A percentile compares a stretch with the other conserved stretches of the same genome.
Conservation (phyloP, 208 protist species). For the Angomonas desouzai region DNA sequence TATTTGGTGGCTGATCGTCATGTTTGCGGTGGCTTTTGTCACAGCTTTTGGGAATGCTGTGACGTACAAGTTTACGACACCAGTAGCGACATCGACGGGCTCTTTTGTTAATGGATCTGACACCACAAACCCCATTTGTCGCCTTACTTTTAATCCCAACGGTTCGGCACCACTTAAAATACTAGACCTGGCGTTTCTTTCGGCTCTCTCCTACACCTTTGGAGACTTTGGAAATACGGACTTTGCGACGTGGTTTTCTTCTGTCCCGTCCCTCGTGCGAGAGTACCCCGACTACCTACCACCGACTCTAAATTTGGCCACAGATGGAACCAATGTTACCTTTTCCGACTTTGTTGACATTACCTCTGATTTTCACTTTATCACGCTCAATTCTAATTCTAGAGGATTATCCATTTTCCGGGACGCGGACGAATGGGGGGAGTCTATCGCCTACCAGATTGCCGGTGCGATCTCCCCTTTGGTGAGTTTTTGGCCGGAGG, state of each 20-base stretch:
- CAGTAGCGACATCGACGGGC: constrained; percentile 32
- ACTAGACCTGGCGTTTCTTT: constrained; percentile 67
- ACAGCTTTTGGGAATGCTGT: constrained; percentile 60
- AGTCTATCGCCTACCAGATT: constrained; percentile 64
- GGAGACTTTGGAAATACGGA: constrained; percentile 51
- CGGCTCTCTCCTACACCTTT: constrained; percentile 72
- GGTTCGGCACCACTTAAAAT: constrained; percentile 43
- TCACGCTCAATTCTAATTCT: constrained; percentile 82
- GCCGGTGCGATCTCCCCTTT: constrained; percentile 64
- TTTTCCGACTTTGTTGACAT: constrained; percentile 82
- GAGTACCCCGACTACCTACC: constrained; percentile 46
- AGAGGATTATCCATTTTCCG: constrained; percentile 71
- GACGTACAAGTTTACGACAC: constrained; percentile 37
- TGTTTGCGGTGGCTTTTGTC: constrained; percentile 66
- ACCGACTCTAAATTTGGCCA: constrained; percentile 62
- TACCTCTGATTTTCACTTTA: constrained; percentile 65
- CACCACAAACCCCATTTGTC: constrained; percentile 37
- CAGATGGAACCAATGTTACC: constrained; percentile 48
- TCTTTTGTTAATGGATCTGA: constrained; percentile 18
- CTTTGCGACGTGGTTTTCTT: constrained; percentile 80
- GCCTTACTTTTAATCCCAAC: constrained; percentile 43
- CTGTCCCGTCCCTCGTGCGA: constrained; percentile 51
- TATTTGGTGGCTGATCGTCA: constrained; percentile 81
- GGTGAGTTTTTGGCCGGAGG: constrained; percentile 68
- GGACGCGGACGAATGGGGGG: constrained; percentile 76